phyloP scores from a whole-genome alignment of 78 protist species.

The Polysphondylium violaceum region DNA sequence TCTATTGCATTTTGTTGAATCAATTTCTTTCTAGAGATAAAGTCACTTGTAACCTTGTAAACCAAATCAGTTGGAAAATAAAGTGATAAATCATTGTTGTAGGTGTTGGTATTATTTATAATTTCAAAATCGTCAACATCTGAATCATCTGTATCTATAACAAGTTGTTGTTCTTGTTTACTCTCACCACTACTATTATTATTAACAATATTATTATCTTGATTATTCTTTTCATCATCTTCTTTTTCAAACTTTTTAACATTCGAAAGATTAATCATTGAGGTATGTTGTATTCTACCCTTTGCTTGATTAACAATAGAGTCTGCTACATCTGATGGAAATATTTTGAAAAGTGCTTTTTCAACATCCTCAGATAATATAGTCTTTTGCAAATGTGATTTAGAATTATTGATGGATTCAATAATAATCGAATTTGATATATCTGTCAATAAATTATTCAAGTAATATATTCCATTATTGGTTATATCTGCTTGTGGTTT shows the following conservation, averaged over 20 bases:
- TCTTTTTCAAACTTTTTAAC: slow-evolving; percentile 25
- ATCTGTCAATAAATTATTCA: slow-evolving; percentile 45
- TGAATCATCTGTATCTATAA: background rate
- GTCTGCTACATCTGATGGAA: slow-evolving; percentile 49
- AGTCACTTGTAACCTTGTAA: slow-evolving; percentile 25
- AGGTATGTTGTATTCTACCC: slow-evolving; percentile 63
- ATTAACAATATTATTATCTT: background rate
- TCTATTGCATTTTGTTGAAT: slow-evolving; percentile 1
- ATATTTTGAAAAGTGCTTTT: slow-evolving; percentile 9
- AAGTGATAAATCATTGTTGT: background rate
- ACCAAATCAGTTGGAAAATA: slow-evolving; percentile 69
- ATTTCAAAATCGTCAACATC: slow-evolving; percentile 72
- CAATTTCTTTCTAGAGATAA: slow-evolving; percentile 35
- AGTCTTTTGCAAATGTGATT: slow-evolving; percentile 12
- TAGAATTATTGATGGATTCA: slow-evolving; percentile 48
- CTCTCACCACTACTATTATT: background rate
- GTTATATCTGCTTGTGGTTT: slow-evolving; percentile 48
- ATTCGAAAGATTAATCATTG: slow-evolving; percentile 38
- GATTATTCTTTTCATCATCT: background rate
- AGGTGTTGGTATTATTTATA: slow-evolving; percentile 9
- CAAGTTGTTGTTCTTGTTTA: background rate
- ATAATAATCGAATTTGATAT: slow-evolving; percentile 43
- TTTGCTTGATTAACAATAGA: slow-evolving; percentile 56
- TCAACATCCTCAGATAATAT: slow-evolving; percentile 35
- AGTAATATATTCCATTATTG: slow-evolving; percentile 46